Evolutionary conservation across 805 yeast species (phyloP).

Genomic region (Ogataea minuta): DNA sequence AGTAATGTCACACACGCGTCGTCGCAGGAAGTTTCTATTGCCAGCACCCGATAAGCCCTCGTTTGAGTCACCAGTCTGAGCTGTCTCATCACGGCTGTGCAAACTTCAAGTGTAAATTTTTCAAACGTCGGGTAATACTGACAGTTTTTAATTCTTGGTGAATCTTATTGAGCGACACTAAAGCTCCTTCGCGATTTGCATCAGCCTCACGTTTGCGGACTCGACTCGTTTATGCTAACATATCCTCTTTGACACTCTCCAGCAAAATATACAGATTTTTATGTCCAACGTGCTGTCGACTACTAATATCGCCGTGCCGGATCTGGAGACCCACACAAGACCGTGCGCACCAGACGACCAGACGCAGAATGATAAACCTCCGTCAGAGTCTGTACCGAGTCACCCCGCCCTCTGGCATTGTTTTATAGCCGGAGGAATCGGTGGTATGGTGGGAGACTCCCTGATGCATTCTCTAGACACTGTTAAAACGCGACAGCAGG

Average conservation of each 20-base stretch:
- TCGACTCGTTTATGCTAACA: constrained; percentile 1
- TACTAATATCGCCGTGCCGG: constrained; percentile 16
- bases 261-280: neutral
- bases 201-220: neutral
- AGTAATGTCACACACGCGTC: constrained; percentile 87
- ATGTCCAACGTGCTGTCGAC: constrained; percentile 19
- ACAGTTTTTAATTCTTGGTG: constrained; percentile 4
- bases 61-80: neutral
- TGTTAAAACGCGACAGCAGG: constrained; percentile 96
- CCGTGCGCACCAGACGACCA: neutral
- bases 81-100: constrained; percentile 12
- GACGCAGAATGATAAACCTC: constrained; percentile 1
- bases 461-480: constrained; percentile 96
- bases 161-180: neutral
- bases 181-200: constrained; percentile 1
- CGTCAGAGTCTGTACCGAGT: constrained; percentile 5
- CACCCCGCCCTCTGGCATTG: constrained; percentile 53
- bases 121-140: constrained; percentile 1
- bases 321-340: constrained; percentile 8
- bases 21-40: constrained; percentile 93
- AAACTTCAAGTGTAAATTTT: constrained; percentile 5
- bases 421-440: constrained; percentile 88
- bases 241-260: neutral
- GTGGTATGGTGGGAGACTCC: constrained; percentile 91
- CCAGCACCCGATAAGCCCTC: constrained; percentile 59